A percentile compares a stretch with the other conserved stretches of the same genome.
Conservation (phyloP, 179 eudicot species). For the Carnegiea gigantea region DNA sequence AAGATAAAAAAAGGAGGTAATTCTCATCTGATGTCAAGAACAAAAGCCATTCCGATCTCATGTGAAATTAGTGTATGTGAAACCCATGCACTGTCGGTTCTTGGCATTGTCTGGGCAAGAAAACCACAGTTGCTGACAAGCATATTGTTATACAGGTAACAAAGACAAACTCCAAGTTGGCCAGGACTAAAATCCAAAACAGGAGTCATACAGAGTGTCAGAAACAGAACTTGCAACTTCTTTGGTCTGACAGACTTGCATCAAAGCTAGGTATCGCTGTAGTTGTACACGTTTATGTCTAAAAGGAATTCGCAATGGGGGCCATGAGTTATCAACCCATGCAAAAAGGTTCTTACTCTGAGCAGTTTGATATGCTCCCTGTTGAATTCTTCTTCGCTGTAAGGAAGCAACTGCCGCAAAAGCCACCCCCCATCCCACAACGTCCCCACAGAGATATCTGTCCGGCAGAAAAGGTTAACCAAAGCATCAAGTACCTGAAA, state of each 20-base stretch:
- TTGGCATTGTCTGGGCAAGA: neutral
- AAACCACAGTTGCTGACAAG: neutral
- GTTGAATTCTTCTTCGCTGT: conserved; percentile 72
- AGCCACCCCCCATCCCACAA: conserved; percentile 99
- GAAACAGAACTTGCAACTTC: neutral
- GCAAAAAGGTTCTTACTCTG: conserved; percentile 45
- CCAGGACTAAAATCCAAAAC: neutral
- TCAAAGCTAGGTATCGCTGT: neutral
- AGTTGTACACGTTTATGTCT: neutral
- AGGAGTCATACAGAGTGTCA: conserved; percentile 3
- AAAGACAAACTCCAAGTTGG: neutral
- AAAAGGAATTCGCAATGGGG: neutral
- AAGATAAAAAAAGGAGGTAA: too few species aligned
- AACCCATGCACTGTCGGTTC: neutral
- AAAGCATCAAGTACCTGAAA: conserved; percentile 91
- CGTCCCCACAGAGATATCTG: conserved; percentile 77
- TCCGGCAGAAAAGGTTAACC: conserved; percentile 82
- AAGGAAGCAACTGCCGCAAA: conserved; percentile 93
- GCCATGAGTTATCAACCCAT: neutral
- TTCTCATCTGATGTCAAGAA: too few species aligned
- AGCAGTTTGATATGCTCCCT: conserved; percentile 60
- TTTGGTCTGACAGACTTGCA: neutral
- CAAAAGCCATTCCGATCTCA: too few species aligned
- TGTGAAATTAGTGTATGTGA: too few species aligned
- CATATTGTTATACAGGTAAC: neutral